Percentiles rank a stretch among this genome's conserved stretches.
phyloP scores from a whole-genome alignment of 805 yeast species.

The Babjeviella inositovora region DNA sequence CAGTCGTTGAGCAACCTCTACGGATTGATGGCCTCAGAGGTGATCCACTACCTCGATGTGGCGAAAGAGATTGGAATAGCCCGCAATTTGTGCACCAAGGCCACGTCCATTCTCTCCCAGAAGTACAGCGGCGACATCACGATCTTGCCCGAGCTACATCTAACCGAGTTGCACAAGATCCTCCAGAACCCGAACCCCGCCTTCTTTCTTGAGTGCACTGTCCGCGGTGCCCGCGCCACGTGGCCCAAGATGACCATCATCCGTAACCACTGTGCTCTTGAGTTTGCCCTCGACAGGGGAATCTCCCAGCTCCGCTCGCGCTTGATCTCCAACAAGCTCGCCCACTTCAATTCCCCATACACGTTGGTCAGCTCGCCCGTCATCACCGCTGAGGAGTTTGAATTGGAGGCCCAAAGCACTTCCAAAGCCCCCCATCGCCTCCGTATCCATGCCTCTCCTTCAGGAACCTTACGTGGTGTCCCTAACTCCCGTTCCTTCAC shows the following conservation, averaged over 20 bases:
- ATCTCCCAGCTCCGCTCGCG: slow-evolving; percentile 54
- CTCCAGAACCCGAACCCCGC: slow-evolving; percentile 73
- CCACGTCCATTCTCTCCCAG: slow-evolving; percentile 67
- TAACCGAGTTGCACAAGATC: slow-evolving; percentile 40
- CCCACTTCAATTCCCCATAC: background rate
- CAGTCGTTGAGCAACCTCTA: slow-evolving; percentile 34
- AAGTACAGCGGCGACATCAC: slow-evolving; percentile 90
- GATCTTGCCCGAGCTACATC: slow-evolving; percentile 60
- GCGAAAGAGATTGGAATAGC: slow-evolving; percentile 64
- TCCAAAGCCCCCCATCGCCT: too few species aligned
- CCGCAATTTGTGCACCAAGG: slow-evolving; percentile 53
- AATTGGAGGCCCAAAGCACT: too few species aligned
- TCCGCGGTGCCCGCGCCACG: slow-evolving; percentile 80
- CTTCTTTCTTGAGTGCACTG: slow-evolving; percentile 50
- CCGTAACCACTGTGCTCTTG: slow-evolving; percentile 80
- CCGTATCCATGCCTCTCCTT: too few species aligned
- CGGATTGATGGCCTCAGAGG: slow-evolving; percentile 49
- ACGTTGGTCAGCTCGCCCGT: slow-evolving; percentile 1
- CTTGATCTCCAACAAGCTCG: slow-evolving; percentile 14
- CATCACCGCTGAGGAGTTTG: slow-evolving; percentile 1
- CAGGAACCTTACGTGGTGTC: too few species aligned
- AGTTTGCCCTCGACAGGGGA: slow-evolving; percentile 71
- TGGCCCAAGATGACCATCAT: slow-evolving; percentile 88
- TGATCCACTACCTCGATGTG: slow-evolving; percentile 63
- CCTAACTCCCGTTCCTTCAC: too few species aligned